Percentiles rank a stretch among this genome's conserved stretches.
These are phyloP conservation scores for Phlebiopsis gigantea DNA, from an alignment of 768 basidiomycete genomes.

Conservation along the genomic window DNA sequence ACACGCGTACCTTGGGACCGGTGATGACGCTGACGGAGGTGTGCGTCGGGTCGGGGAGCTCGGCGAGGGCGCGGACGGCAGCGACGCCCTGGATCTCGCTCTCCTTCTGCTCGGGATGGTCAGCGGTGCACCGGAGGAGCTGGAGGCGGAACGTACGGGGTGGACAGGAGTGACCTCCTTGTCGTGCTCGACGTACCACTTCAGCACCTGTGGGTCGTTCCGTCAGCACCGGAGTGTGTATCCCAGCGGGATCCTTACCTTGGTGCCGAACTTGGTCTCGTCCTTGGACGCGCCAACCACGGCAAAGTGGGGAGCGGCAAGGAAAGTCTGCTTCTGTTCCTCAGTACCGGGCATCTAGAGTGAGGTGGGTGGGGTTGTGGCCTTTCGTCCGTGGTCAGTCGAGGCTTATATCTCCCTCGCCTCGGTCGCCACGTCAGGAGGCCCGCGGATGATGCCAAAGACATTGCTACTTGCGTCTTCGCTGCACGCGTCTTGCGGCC, in stretches of 20 bases:
- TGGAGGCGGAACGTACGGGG: conserved; percentile 41
- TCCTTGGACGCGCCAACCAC: conserved; percentile 84
- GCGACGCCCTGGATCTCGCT: conserved; percentile 59
- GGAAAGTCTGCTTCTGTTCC: conserved; percentile 49
- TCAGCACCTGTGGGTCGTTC: conserved; percentile 49
- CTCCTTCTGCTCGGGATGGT: conserved; percentile 46
- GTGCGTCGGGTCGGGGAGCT: conserved; percentile 52
- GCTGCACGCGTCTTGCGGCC: background rate
- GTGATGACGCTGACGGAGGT: conserved; percentile 81
- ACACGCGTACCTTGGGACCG: conserved; percentile 50
- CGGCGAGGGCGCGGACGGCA: conserved; percentile 49
- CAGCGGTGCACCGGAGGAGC: background rate
- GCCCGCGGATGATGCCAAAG: background rate
- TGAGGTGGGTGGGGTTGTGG: background rate
- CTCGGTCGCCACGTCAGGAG: conserved; percentile 1
- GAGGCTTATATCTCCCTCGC: background rate
- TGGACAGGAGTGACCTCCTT: conserved; percentile 69
- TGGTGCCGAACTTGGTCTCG: conserved; percentile 73
- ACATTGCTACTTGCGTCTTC: background rate
- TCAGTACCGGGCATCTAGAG: conserved; percentile 22
- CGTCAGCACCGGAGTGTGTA: background rate
- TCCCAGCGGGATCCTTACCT: conserved; percentile 33
- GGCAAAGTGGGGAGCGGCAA: conserved; percentile 60
- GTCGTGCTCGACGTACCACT: conserved; percentile 65
- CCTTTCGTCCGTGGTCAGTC: background rate